Conservation (phyloP, 345 rosid genomes). For the Populus ilicifolia region DNA sequence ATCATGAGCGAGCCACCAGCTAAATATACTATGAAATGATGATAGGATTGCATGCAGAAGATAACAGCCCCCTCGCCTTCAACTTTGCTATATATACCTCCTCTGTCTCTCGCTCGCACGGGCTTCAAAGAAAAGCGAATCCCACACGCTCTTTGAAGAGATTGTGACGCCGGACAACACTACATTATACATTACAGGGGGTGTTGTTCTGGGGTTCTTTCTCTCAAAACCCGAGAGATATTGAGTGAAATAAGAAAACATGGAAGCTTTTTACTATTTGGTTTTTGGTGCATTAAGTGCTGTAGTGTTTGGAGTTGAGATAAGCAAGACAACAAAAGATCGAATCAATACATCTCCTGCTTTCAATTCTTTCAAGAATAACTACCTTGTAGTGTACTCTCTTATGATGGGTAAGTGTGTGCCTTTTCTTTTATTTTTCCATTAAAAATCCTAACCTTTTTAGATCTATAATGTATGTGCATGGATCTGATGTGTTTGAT, state of each 20-base stretch:
- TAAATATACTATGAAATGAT: neutral
- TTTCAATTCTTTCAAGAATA: conserved; percentile 69
- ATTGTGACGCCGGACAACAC: neutral
- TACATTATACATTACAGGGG: neutral
- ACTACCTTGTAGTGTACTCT: conserved; percentile 67
- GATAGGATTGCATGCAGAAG: neutral
- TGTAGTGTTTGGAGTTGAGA: conserved; percentile 51
- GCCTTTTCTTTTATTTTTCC: neutral
- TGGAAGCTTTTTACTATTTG: conserved; percentile 63
- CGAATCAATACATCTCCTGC: conserved; percentile 51
- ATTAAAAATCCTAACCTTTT: neutral
- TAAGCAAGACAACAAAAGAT: conserved; percentile 62
- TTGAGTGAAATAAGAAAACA: neutral
- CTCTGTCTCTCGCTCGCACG: neutral
- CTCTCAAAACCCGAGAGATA: neutral
- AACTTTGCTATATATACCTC: neutral
- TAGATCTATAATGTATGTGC: neutral
- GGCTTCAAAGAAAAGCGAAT: neutral
- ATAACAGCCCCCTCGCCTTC: neutral
- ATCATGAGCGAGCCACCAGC: neutral
- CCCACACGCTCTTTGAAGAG: neutral
- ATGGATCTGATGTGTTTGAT: neutral
- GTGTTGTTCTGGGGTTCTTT: neutral
- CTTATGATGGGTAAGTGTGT: conserved; percentile 64
- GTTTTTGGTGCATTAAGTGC: conserved; percentile 55